Conservation (phyloP, 1,139 yeast genomes). For the Debaryomyces robertsiae region DNA sequence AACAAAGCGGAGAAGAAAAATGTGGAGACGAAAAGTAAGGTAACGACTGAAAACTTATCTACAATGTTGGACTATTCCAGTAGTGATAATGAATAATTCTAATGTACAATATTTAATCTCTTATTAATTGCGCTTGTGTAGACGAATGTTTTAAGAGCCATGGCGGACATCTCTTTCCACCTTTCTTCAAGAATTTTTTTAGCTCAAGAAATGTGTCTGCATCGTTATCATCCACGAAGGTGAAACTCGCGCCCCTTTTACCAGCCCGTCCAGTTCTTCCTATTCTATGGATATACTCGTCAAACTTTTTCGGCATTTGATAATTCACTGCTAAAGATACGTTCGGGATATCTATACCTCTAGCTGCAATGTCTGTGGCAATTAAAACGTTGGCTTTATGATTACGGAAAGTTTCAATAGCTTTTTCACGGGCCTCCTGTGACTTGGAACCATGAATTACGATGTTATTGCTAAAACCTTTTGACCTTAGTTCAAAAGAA, state of each 20-base stretch:
- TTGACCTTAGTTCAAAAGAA: conserved; percentile 46
- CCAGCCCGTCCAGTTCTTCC: conserved; percentile 99
- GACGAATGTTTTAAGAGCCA: conserved; percentile 47
- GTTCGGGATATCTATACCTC: conserved; percentile 91
- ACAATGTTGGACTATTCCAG: conserved; percentile 24
- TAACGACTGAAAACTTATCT: conserved; percentile 12
- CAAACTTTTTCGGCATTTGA: conserved; percentile 78
- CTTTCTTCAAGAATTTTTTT: conserved; percentile 50
- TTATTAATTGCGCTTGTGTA: conserved; percentile 18
- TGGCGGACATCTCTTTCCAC: conserved; percentile 52
- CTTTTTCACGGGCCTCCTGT: conserved; percentile 85
- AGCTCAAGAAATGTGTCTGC: conserved; percentile 53
- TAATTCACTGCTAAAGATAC: conserved; percentile 84
- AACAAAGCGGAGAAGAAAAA: conserved; percentile 8
- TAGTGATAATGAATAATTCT: conserved; percentile 26
- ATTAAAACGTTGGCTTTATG: conserved; percentile 69
- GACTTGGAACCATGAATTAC: conserved; percentile 85
- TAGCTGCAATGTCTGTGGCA: conserved; percentile 95
- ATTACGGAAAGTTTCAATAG: conserved; percentile 62
- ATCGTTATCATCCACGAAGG: conserved; percentile 68
- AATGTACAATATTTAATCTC: conserved; percentile 15
- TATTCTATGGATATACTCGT: conserved; percentile 87
- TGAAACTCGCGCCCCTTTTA: conserved; percentile 68
- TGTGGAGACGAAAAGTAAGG: background rate
- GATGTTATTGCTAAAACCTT: conserved; percentile 52